Evolutionary conservation across 202 grass and related monocot species (phyloP).

Genomic region (Carex sylvatica): DNA sequence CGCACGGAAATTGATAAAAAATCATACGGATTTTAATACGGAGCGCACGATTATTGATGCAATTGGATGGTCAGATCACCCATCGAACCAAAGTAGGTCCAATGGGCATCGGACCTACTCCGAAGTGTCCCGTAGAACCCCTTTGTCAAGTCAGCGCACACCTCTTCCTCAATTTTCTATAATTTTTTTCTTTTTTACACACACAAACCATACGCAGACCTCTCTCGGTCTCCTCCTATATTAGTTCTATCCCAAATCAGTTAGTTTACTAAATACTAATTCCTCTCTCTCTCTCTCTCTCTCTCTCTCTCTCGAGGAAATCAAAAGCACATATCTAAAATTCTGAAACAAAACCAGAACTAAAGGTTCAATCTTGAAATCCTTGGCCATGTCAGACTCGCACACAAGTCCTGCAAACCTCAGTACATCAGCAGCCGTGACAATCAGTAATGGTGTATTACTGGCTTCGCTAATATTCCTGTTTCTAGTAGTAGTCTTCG

Average conservation of each 20-base stretch:
- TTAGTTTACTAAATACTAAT: not conserved
- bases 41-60: too few relatives aligned
- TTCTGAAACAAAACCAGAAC: not conserved
- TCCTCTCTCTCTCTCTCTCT: not conserved
- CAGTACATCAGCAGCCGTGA: not conserved
- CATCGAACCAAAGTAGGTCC: too few relatives aligned
- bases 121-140: not conserved
- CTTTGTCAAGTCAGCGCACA: constrained; percentile 10
- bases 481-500: constrained; percentile 71
- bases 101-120: too few relatives aligned
- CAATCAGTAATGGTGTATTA: constrained; percentile 59
- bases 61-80: too few relatives aligned
- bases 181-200: not conserved
- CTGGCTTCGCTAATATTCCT: constrained; percentile 63
- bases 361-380: constrained; percentile 3
- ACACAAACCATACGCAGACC: not conserved
- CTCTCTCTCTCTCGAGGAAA: not conserved
- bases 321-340: not conserved
- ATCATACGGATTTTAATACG: too few relatives aligned
- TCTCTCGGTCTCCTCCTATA: not conserved
- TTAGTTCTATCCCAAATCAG: not conserved
- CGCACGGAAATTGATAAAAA: too few relatives aligned
- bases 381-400: not conserved
- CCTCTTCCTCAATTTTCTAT: not conserved
- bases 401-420: not conserved